Percentiles rank a stretch among this genome's conserved stretches.
Evolutionary conservation across 768 basidiomycete species (phyloP).

Genomic region (Rhodotorula diobovata): DNA sequence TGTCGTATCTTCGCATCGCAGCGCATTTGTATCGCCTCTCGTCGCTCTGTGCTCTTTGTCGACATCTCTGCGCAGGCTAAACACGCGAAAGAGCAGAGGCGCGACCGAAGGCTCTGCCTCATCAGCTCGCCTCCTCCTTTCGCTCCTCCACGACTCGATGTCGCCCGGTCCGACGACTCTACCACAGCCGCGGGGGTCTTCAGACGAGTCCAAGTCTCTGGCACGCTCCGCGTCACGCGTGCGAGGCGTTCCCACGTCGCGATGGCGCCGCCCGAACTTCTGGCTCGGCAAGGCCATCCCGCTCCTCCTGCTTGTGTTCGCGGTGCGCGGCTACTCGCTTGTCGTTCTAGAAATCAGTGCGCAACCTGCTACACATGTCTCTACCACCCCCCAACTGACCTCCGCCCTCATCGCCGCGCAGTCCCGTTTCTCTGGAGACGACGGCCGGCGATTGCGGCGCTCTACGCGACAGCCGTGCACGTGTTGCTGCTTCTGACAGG

Average conservation of each 20-base stretch:
- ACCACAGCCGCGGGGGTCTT: no score
- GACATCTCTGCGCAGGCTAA: neutral
- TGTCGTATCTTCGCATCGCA: neutral
- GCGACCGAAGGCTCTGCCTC: neutral
- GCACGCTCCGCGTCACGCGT: no score
- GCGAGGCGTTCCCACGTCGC: no score
- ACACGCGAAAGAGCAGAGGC: no score
- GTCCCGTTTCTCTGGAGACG: conserved; percentile 5
- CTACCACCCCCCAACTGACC: no score
- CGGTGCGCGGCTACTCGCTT: conserved; percentile 8
- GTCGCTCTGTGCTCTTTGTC: no score
- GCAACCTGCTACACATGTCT: neutral
- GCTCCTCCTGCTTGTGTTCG: conserved; percentile 4
- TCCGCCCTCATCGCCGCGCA: neutral
- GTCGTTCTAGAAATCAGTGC: conserved; percentile 13
- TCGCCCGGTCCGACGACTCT: neutral
- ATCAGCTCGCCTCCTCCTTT: neutral
- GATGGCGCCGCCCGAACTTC: conserved; percentile 21
- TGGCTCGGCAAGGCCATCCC: conserved; percentile 31
- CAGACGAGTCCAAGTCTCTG: no score
- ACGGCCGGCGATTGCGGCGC: neutral
- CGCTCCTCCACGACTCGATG: neutral
- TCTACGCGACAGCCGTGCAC: conserved; percentile 17
- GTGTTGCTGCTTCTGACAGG: neutral
- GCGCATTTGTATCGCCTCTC: neutral